These are phyloP conservation scores for Xylaria longipes DNA, from an alignment of 495 filamentous ascomycete species.

Conservation along the genomic window DNA sequence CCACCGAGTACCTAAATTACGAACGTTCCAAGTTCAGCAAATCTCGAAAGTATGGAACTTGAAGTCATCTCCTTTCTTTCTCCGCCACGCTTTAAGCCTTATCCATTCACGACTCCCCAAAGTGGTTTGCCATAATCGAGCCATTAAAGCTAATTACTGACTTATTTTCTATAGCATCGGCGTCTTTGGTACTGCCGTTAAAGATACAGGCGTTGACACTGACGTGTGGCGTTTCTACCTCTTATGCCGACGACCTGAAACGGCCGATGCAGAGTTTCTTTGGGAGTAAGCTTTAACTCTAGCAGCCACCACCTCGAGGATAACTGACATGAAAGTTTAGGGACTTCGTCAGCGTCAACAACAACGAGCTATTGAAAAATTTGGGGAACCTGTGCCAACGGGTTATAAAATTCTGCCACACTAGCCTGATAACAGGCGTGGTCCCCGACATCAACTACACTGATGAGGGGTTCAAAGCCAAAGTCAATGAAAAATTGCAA, in stretches of 20 bases:
- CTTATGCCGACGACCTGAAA: conserved; percentile 85
- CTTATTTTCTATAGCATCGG: conserved; percentile 60
- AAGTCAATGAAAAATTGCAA: conserved; percentile 15
- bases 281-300: conserved; percentile 55
- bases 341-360: conserved; percentile 84
- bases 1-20: conserved; percentile 96
- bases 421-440: conserved; percentile 67
- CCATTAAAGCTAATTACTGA: neutral
- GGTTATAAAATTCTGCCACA: conserved; percentile 87
- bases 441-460: conserved; percentile 75
- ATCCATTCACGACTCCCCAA: neutral
- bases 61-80: neutral
- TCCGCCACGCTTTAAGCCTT: neutral
- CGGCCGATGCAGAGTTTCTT: conserved; percentile 86
- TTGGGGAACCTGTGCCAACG: conserved; percentile 95
- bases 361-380: conserved; percentile 87
- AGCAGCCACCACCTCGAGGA: neutral
- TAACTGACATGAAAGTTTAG: conserved; percentile 27
- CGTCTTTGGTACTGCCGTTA: conserved; percentile 89
- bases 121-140: neutral
- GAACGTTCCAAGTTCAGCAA: conserved; percentile 97
- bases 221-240: conserved; percentile 96
- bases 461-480: conserved; percentile 38
- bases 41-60: conserved; percentile 59
- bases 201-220: conserved; percentile 83